These are phyloP conservation scores for Sphaerostilbella broomeana DNA, from an alignment of 2,329 filamentous ascomycete species.

Conservation along the genomic window DNA sequence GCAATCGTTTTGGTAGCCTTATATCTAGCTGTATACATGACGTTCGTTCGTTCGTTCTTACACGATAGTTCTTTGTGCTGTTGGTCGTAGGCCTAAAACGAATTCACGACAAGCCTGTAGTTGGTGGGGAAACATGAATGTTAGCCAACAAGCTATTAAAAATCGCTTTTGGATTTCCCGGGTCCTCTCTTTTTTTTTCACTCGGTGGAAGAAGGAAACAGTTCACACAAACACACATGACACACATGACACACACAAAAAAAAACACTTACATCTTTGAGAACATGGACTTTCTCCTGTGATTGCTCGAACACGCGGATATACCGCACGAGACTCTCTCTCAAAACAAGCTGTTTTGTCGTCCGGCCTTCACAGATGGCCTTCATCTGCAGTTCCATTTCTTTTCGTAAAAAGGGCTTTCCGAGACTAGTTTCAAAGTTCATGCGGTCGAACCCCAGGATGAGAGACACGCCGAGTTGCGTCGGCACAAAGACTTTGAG, in stretches of 20 bases:
- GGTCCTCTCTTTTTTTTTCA: too few relatives aligned
- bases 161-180: not conserved
- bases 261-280: slow-evolving; percentile 50
- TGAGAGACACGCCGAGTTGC: slow-evolving; percentile 80
- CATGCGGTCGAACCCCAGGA: slow-evolving; percentile 92
- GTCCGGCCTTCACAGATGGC: slow-evolving; percentile 86
- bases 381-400: slow-evolving; percentile 97
- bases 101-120: slow-evolving; percentile 35
- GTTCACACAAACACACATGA: too few relatives aligned
- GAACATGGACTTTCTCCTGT: slow-evolving; percentile 62
- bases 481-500: slow-evolving; percentile 90
- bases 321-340: slow-evolving; percentile 81
- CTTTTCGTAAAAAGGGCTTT: slow-evolving; percentile 92
- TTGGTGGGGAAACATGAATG: not conserved
- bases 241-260: too few relatives aligned
- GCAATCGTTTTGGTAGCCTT: too few relatives aligned
- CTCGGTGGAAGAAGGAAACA: too few relatives aligned
- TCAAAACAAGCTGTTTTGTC: slow-evolving; percentile 66
- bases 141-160: not conserved
- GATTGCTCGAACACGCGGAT: slow-evolving; percentile 79
- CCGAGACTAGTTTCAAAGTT: slow-evolving; percentile 86
- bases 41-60: too few relatives aligned
- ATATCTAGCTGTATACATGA: too few relatives aligned
- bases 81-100: slow-evolving; percentile 21
- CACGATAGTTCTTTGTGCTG: slow-evolving; percentile 1